These are phyloP conservation scores for Ceriops tagal DNA, from an alignment of 345 rosid species.

Conservation along the genomic window DNA sequence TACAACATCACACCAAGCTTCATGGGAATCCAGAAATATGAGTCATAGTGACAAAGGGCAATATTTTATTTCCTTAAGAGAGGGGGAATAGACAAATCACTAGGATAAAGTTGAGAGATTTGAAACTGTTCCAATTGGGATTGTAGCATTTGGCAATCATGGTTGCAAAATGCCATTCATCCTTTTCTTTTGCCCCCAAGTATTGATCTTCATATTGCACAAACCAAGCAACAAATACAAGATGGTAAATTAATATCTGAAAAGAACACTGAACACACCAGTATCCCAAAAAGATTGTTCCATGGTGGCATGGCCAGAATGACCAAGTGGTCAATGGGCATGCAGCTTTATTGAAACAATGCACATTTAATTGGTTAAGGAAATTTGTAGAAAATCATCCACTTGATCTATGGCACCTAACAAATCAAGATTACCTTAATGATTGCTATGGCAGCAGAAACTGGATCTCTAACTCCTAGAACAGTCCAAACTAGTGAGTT, in stretches of 20 bases:
- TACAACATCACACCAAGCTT: too few species aligned
- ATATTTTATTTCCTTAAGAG: too few species aligned
- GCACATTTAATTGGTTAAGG: background rate
- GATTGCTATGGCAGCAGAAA: conserved; percentile 91
- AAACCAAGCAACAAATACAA: background rate
- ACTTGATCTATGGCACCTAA: too few species aligned
- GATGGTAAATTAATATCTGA: background rate
- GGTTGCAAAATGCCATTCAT: too few species aligned
- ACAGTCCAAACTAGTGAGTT: conserved; percentile 99
- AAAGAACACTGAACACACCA: too few species aligned
- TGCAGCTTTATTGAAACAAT: background rate
- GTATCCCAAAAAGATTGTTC: background rate
- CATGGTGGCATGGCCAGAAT: background rate
- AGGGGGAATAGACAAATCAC: background rate
- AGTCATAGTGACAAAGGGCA: too few species aligned
- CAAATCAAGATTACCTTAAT: conserved; percentile 61
- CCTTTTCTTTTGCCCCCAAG: too few species aligned
- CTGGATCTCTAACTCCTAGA: conserved; percentile 92
- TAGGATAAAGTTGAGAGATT: background rate
- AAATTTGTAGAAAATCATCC: conserved; percentile 8
- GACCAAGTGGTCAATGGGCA: background rate
- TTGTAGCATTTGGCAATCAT: background rate
- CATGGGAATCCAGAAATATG: too few species aligned
- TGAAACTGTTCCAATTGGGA: background rate
- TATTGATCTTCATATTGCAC: background rate